These are phyloP conservation scores for Clathrus columnatus DNA, from an alignment of 768 basidiomycete genomes.

Conservation along the genomic window DNA sequence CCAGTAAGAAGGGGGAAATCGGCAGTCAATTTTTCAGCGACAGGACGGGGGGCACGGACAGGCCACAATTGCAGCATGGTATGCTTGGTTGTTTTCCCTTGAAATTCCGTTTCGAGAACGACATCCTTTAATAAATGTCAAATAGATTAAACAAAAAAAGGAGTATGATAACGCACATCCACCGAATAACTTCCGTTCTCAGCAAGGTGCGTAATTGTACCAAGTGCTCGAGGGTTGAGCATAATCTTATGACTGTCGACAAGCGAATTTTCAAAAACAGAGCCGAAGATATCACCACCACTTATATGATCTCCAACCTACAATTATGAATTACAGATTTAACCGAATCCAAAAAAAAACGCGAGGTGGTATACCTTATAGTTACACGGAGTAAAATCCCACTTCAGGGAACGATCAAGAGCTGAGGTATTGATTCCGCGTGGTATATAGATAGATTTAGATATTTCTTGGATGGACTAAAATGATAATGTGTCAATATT, in stretches of 20 bases:
- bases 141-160: background rate
- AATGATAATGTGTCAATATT: constrained; percentile 23
- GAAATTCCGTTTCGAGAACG: constrained; percentile 94
- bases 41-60: constrained; percentile 93
- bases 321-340: constrained; percentile 1
- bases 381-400: constrained; percentile 87
- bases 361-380: constrained; percentile 48
- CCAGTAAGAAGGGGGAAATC: constrained; percentile 89
- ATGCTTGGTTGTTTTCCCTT: constrained; percentile 89
- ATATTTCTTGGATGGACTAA: constrained; percentile 88
- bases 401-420: constrained; percentile 76
- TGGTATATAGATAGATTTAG: constrained; percentile 99
- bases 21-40: constrained; percentile 91
- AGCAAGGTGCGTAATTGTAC: constrained; percentile 88
- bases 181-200: constrained; percentile 92
- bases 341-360: background rate
- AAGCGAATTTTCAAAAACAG: constrained; percentile 94
- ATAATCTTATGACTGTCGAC: constrained; percentile 97
- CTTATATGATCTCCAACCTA: constrained; percentile 95
- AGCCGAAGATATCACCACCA: constrained; percentile 93
- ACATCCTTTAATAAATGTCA: constrained; percentile 53
- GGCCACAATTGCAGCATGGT: constrained; percentile 99
- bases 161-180: constrained; percentile 44
- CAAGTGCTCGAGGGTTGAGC: constrained; percentile 87
- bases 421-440: constrained; percentile 98